Evolutionary conservation across 2,329 filamentous ascomycete genomes (phyloP).

Genomic region (Arthrobotrys iridis): DNA sequence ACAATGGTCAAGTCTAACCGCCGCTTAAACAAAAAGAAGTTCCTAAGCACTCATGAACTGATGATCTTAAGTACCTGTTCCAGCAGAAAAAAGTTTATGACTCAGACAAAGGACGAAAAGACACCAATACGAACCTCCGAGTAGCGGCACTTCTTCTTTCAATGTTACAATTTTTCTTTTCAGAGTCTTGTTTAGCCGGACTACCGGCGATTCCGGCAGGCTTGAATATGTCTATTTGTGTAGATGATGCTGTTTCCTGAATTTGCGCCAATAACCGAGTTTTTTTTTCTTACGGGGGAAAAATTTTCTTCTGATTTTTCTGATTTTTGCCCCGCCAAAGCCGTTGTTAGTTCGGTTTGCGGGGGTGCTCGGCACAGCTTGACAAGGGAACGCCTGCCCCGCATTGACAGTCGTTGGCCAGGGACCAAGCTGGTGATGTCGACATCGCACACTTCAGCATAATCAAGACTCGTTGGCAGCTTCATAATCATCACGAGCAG

Average conservation of each 20-base stretch:
- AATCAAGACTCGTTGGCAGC: too few species aligned
- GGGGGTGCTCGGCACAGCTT: too few species aligned
- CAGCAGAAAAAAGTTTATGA: constrained; percentile 18
- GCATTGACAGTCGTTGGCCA: background rate
- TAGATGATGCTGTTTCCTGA: background rate
- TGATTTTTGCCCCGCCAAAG: constrained; percentile 3
- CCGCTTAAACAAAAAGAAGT: background rate
- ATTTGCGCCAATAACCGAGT: constrained; percentile 47
- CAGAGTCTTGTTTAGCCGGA: constrained; percentile 26
- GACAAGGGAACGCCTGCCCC: background rate
- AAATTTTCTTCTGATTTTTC: constrained; percentile 3
- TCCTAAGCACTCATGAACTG: too few species aligned
- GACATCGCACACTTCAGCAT: too few species aligned
- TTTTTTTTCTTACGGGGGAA: constrained; percentile 4
- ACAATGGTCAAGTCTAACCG: background rate
- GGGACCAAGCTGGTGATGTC: background rate
- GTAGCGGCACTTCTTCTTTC: background rate
- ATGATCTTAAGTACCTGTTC: too few species aligned
- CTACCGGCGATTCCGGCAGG: constrained; percentile 11
- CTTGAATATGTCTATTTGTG: background rate
- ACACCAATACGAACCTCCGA: background rate
- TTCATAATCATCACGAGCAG: too few species aligned
- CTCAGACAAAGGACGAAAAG: constrained; percentile 19
- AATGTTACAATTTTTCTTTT: background rate
- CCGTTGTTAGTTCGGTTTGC: background rate